phyloP scores from a whole-genome alignment of 768 basidiomycete species.

The Agaricus subrufescens region DNA sequence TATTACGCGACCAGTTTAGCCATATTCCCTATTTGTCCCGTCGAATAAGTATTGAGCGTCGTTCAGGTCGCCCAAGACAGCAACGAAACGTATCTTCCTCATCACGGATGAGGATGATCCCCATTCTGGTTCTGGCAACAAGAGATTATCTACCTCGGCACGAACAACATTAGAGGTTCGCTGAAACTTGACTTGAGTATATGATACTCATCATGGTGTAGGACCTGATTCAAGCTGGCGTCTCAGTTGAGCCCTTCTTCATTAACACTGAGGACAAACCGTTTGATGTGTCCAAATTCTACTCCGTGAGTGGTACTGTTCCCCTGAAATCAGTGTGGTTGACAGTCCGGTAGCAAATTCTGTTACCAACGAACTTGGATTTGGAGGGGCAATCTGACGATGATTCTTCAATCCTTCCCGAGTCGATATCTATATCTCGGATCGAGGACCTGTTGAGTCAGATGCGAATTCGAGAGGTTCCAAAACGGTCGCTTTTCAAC shows the following conservation, averaged over 20 bases:
- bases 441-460: constrained; percentile 75
- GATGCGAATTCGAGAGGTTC: constrained; percentile 77
- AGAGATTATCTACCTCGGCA: constrained; percentile 63
- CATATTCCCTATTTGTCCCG: not conserved
- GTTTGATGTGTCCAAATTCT: constrained; percentile 76
- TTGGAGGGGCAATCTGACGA: constrained; percentile 47
- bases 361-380: constrained; percentile 47
- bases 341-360: constrained; percentile 43
- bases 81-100: constrained; percentile 88
- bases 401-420: constrained; percentile 47
- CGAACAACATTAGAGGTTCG: constrained; percentile 66
- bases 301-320: constrained; percentile 48
- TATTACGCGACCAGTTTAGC: constrained; percentile 80
- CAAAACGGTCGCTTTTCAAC: constrained; percentile 80
- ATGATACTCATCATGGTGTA: constrained; percentile 21
- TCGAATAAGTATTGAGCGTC: not conserved
- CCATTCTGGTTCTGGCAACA: constrained; percentile 47
- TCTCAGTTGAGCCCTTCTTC: constrained; percentile 85
- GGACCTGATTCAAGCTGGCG: constrained; percentile 81
- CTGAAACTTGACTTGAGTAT: constrained; percentile 4
- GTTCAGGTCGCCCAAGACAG: constrained; percentile 75
- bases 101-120: constrained; percentile 91
- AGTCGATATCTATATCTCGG: constrained; percentile 71
- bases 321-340: not conserved
- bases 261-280: constrained; percentile 62